Evolutionary conservation across 768 basidiomycete species (phyloP).

Genomic region (Russula sp.): DNA sequence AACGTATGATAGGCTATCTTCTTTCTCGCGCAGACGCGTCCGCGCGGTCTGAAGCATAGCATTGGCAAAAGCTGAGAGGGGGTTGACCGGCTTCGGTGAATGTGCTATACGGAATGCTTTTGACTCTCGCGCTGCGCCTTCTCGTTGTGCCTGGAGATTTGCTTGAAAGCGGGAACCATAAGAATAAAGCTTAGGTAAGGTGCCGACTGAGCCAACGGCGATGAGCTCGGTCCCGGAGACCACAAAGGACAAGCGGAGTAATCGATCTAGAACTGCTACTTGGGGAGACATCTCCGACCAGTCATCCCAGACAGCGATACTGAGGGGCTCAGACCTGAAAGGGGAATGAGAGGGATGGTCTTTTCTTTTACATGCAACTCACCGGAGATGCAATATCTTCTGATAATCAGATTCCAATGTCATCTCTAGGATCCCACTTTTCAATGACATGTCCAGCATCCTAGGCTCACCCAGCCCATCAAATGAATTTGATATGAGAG

Average conservation of each 20-base stretch:
- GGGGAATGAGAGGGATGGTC: neutral
- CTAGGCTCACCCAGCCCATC: conserved; percentile 38
- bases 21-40: conserved; percentile 66
- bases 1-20: conserved; percentile 54
- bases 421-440: conserved; percentile 63
- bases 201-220: conserved; percentile 65
- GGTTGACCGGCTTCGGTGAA: conserved; percentile 72
- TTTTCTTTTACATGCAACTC: conserved; percentile 31
- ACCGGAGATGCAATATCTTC: conserved; percentile 73
- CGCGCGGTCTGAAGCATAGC: conserved; percentile 77
- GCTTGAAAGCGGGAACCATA: conserved; percentile 72
- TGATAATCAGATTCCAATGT: conserved; percentile 76
- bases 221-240: conserved; percentile 67
- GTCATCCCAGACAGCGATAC: conserved; percentile 74
- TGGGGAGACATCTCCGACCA: conserved; percentile 58
- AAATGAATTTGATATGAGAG: conserved; percentile 37
- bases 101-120: conserved; percentile 70
- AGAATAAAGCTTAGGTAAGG: conserved; percentile 72
- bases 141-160: conserved; percentile 68
- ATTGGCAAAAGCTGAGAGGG: conserved; percentile 80
- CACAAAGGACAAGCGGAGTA: conserved; percentile 70
- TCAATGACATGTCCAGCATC: conserved; percentile 73
- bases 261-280: conserved; percentile 45
- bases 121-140: conserved; percentile 77
- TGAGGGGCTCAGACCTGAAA: conserved; percentile 70